Evolutionary conservation across 73 alveolate species (phyloP).

Genomic region (Tetrahymena malaccensis): DNA sequence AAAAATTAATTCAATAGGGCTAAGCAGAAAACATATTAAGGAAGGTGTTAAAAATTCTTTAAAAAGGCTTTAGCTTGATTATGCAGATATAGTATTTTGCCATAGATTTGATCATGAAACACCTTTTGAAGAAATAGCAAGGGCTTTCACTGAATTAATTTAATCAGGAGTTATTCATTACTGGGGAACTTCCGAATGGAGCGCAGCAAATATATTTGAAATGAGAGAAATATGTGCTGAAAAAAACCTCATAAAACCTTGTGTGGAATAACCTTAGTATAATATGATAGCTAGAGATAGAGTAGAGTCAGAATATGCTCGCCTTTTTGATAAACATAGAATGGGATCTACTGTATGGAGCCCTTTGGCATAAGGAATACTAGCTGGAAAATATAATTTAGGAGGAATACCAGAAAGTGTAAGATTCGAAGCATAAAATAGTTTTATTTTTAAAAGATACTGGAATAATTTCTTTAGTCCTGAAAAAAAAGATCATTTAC

Average conservation of each 20-base stretch:
- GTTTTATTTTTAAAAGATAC: not conserved
- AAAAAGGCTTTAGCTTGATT: conserved; percentile 63
- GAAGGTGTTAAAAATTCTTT: conserved; percentile 74
- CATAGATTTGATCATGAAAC: conserved; percentile 83
- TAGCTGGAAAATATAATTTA: conserved; percentile 89
- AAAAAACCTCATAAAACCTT: conserved; percentile 65
- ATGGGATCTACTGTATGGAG: conserved; percentile 86
- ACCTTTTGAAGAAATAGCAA: conserved; percentile 84
- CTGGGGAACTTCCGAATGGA: conserved; percentile 98
- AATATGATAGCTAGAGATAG: conserved; percentile 76
- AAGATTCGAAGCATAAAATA: not conserved
- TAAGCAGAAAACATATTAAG: conserved; percentile 77
- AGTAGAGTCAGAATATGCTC: conserved; percentile 74
- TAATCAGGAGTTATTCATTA: conserved; percentile 85
- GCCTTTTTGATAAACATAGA: conserved; percentile 48
- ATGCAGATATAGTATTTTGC: conserved; percentile 82
- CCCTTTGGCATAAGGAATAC: conserved; percentile 82
- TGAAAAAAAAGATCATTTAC: conserved; percentile 8
- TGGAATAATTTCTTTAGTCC: conserved; percentile 20
- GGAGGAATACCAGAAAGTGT: conserved; percentile 75
- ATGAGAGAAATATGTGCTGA: conserved; percentile 62
- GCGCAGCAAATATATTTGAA: conserved; percentile 68
- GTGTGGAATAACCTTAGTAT: conserved; percentile 89
- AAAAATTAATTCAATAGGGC: not conserved
- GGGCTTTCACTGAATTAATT: conserved; percentile 77